phyloP scores from a whole-genome alignment of 1,284 basidiomycete genomes.

The Rhodotorula sp. region DNA sequence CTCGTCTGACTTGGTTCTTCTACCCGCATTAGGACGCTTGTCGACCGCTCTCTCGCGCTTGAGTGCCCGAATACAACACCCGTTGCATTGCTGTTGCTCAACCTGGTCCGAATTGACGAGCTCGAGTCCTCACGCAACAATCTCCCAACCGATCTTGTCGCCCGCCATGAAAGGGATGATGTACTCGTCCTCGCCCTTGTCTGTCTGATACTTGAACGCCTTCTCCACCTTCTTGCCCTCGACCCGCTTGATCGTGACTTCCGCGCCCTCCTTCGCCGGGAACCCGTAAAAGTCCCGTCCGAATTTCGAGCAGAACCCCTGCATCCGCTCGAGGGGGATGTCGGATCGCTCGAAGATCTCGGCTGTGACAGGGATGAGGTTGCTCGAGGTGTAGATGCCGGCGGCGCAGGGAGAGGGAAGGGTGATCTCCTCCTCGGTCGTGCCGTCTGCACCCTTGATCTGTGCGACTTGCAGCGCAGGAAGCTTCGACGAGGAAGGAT shows the following conservation, averaged over 20 bases:
- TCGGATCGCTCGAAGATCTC: constrained; percentile 70
- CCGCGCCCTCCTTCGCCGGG: constrained; percentile 46
- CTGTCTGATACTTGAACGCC: constrained; percentile 52
- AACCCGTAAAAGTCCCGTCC: constrained; percentile 78
- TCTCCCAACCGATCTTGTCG: constrained; percentile 76
- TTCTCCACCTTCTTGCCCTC: constrained; percentile 54
- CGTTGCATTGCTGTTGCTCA: constrained; percentile 2
- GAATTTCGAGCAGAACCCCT: constrained; percentile 71
- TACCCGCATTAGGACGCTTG: too few species aligned
- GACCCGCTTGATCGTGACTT: constrained; percentile 52
- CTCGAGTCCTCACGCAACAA: constrained; percentile 50
- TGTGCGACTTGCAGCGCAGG: constrained; percentile 57
- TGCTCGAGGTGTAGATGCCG: constrained; percentile 87
- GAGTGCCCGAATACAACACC: background rate
- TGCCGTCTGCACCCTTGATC: constrained; percentile 1
- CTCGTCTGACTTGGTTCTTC: too few species aligned
- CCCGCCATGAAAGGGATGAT: constrained; percentile 93
- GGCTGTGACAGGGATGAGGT: constrained; percentile 82
- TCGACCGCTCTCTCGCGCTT: too few species aligned
- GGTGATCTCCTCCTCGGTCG: constrained; percentile 21
- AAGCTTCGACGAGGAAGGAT: constrained; percentile 77
- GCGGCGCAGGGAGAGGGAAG: constrained; percentile 73
- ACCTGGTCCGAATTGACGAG: background rate
- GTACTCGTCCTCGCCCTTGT: constrained; percentile 54
- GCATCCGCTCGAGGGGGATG: constrained; percentile 69